These are phyloP conservation scores for Fusarium foetens DNA, from an alignment of 2,329 filamentous ascomycete genomes.

Conservation along the genomic window DNA sequence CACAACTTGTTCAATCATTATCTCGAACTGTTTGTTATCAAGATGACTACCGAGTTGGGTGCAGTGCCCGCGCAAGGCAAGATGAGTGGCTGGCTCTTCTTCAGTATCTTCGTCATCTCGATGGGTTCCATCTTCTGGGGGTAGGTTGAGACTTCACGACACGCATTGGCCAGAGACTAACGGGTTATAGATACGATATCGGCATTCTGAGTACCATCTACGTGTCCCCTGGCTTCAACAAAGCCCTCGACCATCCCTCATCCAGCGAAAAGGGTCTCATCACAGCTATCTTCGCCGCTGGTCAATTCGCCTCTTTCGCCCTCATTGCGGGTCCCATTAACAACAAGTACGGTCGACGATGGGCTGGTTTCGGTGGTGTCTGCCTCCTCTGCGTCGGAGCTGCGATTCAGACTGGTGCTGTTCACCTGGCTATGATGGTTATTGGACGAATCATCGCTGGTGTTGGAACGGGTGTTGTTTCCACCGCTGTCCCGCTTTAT, in stretches of 20 bases:
- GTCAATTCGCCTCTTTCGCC: conserved; percentile 10
- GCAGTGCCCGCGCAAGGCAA: conserved; percentile 1
- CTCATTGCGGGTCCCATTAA: conserved; percentile 8
- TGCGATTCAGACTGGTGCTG: conserved; percentile 18
- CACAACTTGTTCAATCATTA: background rate
- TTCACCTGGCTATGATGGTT: conserved; percentile 22
- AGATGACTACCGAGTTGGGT: conserved; percentile 14
- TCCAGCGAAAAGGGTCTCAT: conserved; percentile 21
- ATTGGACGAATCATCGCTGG: conserved; percentile 14
- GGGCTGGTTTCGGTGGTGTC: conserved; percentile 4
- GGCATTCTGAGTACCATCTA: conserved; percentile 21
- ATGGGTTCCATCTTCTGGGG: conserved; percentile 26
- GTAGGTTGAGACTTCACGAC: background rate
- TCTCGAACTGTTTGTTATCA: background rate
- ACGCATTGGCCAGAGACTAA: background rate
- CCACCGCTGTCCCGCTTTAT: conserved; percentile 12
- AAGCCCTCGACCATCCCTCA: background rate
- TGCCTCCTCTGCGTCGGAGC: conserved; percentile 16
- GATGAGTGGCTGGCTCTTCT: conserved; percentile 21
- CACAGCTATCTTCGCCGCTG: conserved; percentile 15
- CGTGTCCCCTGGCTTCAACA: conserved; percentile 15
- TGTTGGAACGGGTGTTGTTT: conserved; percentile 12
- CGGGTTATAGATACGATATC: background rate
- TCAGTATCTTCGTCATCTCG: conserved; percentile 15
- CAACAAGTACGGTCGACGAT: conserved; percentile 9